Percentiles rank a stretch among this genome's conserved stretches.
phyloP scores from a whole-genome alignment of 108 stramenopile species.

The Cyclostephanos tholiformis region DNA sequence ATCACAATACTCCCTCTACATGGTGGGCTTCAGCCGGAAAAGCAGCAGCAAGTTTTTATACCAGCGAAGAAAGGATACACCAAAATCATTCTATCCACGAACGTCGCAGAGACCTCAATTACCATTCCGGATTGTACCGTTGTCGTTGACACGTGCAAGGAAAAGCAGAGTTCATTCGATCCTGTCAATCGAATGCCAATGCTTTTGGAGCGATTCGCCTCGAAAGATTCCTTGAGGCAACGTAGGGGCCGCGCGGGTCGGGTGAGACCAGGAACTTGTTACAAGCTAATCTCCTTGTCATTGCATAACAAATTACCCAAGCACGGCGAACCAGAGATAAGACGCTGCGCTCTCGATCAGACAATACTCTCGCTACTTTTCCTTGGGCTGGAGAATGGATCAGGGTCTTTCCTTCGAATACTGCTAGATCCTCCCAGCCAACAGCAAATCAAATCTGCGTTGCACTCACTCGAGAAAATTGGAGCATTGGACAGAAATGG shows the following conservation, averaged over 20 bases:
- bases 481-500: constrained; percentile 57
- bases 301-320: constrained; percentile 59
- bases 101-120: constrained; percentile 95
- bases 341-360: constrained; percentile 82
- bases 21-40: constrained; percentile 87
- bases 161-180: constrained; percentile 87
- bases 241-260: constrained; percentile 84
- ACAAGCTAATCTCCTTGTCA: constrained; percentile 75
- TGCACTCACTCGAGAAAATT: constrained; percentile 57
- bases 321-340: constrained; percentile 81
- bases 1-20: constrained; percentile 84
- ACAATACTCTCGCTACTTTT: constrained; percentile 77
- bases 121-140: constrained; percentile 95
- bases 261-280: constrained; percentile 81
- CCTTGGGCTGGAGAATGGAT: constrained; percentile 77
- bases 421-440: constrained; percentile 78
- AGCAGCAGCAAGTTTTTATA: constrained; percentile 88
- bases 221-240: constrained; percentile 78
- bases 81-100: constrained; percentile 94
- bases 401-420: constrained; percentile 60
- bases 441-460: constrained; percentile 63
- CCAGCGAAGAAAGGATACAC: constrained; percentile 65
- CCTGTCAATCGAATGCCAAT: constrained; percentile 88
- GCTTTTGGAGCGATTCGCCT: constrained; percentile 78
- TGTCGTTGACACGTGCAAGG: constrained; percentile 83